Evolutionary conservation across 192 early-diverging fungal genomes (phyloP), one percentile per base, ranked within the genome.

Genomic region (Spizellomyces punctatus): DNA sequence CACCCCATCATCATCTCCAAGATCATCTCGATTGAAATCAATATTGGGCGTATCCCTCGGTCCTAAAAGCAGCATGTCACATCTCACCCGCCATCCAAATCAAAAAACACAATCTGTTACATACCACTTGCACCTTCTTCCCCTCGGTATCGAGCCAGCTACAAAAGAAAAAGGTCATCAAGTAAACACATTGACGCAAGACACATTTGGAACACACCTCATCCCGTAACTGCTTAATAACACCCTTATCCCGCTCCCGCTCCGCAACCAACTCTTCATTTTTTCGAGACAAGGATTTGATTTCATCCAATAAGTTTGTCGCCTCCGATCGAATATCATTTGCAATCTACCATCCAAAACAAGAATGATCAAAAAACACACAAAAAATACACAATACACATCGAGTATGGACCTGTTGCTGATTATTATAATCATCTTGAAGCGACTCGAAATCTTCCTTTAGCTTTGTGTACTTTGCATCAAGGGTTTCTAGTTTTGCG

Each of bases 271-370:
- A 78, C 54, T 89, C 83, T 47, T 86, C 82, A 71, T 93, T 92
- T 57, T 83, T 80, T 46, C 79, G 72, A 54, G 87, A 88, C 27
- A 92, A 63, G 8, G 43, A 60, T 47, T 88, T 87, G 55, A 90
- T 85, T 46, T 94, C 91, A 56, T 89, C 88, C 62, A 94, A 73
- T 56, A 94, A 70, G 46, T 87, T 82, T 6, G 88, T 81, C 6
- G 90, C 89, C 58, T 94, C 91, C 43, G 86, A 77, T 42, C 87
- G 81, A 43, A 94, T 89, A 64, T 89, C 89, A 46, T 84, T 83
- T 4, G 89, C 86, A 64, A 88, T 89, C 86, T 92, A 74, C 6
- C 22, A 19, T n/a, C 43, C 43, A 21, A 10, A 14, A 60, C 56
- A 41, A 17, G 7, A 43, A 7, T 41, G n/a, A n/a, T n/a, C 68